Conservation (phyloP, 306 rosid species). For the Arachis hypogaea region DNA sequence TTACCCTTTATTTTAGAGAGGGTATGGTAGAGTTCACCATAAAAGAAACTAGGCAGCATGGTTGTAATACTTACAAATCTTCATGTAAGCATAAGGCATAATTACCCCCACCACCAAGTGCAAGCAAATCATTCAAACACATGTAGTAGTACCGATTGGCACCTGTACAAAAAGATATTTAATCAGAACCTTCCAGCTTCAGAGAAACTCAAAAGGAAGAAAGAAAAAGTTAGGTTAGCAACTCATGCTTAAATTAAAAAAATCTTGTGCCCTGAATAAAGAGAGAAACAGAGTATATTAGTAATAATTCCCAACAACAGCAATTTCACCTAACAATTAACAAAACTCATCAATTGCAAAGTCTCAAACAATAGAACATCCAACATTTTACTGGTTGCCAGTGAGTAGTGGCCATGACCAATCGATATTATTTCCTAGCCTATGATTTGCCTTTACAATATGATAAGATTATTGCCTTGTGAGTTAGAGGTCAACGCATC, state of each 20-base stretch:
- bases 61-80: slow-evolving; percentile 74
- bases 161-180: slow-evolving; percentile 51
- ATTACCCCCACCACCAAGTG: slow-evolving; percentile 92
- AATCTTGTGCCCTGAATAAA: slow-evolving; percentile 13
- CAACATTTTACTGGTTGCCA: not conserved
- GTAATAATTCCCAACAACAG: not conserved
- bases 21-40: no score
- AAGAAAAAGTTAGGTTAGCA: not conserved
- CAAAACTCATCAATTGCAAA: slow-evolving; percentile 6
- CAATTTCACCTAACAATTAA: not conserved
- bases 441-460: no score
- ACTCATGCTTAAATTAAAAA: slow-evolving; percentile 2
- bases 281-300: slow-evolving; percentile 3
- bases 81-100: slow-evolving; percentile 86
- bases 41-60: slow-evolving; percentile 30
- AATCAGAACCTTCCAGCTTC: slow-evolving; percentile 20
- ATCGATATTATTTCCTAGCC: not conserved
- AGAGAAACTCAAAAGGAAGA: not conserved
- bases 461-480: no score
- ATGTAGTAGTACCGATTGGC: slow-evolving; percentile 77
- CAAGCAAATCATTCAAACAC: slow-evolving; percentile 79
- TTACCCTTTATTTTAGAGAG: no score
- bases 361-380: not conserved
- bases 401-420: not conserved
- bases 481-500: no score